A percentile compares a stretch with the other conserved stretches of the same genome.
These are phyloP conservation scores for Mycena belliarum DNA, from an alignment of 768 basidiomycete genomes.

Conservation along the genomic window DNA sequence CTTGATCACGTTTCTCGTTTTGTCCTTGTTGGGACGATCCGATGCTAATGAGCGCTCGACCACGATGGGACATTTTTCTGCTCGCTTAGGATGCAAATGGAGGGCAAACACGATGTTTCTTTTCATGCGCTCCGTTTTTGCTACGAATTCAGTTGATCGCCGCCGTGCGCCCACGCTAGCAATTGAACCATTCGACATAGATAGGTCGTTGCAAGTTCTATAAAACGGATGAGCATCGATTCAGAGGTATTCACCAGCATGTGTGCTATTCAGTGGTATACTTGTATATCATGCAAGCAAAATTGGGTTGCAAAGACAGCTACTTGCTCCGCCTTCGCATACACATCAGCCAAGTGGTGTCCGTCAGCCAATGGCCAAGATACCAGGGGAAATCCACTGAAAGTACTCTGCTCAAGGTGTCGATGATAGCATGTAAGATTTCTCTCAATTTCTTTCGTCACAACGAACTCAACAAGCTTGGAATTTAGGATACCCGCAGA, in stretches of 20 bases:
- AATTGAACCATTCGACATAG: not conserved
- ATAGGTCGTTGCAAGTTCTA: not conserved
- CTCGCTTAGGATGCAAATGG: not conserved
- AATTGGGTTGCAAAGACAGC: not conserved
- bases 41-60: not conserved
- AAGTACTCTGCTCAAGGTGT: too few relatives aligned
- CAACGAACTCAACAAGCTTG: too few relatives aligned
- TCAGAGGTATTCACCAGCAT: not conserved
- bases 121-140: not conserved
- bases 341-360: not conserved
- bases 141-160: not conserved
- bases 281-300: not conserved
- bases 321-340: not conserved
- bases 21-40: not conserved
- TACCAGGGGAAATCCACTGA: too few relatives aligned
- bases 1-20: too few relatives aligned
- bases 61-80: not conserved
- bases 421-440: too few relatives aligned
- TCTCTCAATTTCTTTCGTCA: too few relatives aligned
- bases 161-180: not conserved
- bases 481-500: too few relatives aligned
- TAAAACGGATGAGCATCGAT: not conserved
- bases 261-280: conserved; percentile 2
- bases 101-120: not conserved
- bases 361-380: not conserved